Conservation (phyloP, 495 filamentous ascomycete genomes). For the Gamarada debralockiae region DNA sequence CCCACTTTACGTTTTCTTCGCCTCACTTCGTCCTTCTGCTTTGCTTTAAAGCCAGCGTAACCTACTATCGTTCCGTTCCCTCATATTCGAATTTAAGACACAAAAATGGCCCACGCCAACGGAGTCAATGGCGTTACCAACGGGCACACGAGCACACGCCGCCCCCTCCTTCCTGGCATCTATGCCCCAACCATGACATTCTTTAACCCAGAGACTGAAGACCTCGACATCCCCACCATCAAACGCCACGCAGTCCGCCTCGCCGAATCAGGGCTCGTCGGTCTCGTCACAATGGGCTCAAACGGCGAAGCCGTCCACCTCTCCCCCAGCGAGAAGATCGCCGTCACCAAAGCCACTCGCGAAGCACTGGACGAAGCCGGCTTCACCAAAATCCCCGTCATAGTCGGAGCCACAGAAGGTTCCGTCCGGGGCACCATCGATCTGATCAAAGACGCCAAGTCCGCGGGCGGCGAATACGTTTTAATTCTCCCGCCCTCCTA, state of each 20-base stretch:
- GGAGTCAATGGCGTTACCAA: slow-evolving; percentile 27
- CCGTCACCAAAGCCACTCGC: slow-evolving; percentile 76
- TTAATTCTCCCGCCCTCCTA: slow-evolving; percentile 79
- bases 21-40: not conserved
- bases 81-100: slow-evolving; percentile 1
- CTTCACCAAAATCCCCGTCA: slow-evolving; percentile 71
- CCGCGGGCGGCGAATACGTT: slow-evolving; percentile 72
- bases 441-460: slow-evolving; percentile 63
- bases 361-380: slow-evolving; percentile 78
- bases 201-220: slow-evolving; percentile 77
- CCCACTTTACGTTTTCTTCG: not conserved
- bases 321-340: slow-evolving; percentile 66
- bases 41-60: not conserved
- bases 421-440: slow-evolving; percentile 74
- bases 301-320: slow-evolving; percentile 88
- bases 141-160: slow-evolving; percentile 38
- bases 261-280: slow-evolving; percentile 75
- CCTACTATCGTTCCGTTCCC: not conserved
- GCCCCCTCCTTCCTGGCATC: slow-evolving; percentile 76
- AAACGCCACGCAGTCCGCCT: slow-evolving; percentile 77
- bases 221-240: slow-evolving; percentile 75
- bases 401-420: slow-evolving; percentile 75
- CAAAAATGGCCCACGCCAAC: slow-evolving; percentile 31
- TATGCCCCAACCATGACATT: slow-evolving; percentile 91
- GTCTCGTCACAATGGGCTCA: slow-evolving; percentile 84